phyloP scores from a whole-genome alignment of 1,284 basidiomycete species.

The Sphagnurus paluster region DNA sequence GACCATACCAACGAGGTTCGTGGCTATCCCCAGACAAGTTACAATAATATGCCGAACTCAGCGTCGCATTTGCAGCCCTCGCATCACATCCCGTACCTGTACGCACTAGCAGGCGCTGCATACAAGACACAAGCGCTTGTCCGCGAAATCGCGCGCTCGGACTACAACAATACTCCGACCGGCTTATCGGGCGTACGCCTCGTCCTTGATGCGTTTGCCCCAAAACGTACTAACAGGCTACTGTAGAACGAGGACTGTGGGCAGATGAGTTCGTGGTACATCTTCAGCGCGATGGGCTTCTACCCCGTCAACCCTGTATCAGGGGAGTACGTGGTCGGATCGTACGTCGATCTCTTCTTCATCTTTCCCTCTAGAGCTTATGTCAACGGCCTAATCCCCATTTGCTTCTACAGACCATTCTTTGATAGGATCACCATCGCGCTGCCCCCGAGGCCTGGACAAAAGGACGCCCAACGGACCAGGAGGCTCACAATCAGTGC shows the following conservation, averaged over 20 bases:
- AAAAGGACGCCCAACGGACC: not conserved
- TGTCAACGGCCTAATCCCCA: no score
- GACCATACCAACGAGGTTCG: slow-evolving; percentile 80
- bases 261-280: slow-evolving; percentile 88
- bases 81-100: slow-evolving; percentile 84
- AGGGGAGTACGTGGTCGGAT: slow-evolving; percentile 72
- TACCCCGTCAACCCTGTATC: slow-evolving; percentile 86
- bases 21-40: not conserved
- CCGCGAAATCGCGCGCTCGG: slow-evolving; percentile 56
- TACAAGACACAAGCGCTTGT: slow-evolving; percentile 72
- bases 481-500: slow-evolving; percentile 51
- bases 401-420: slow-evolving; percentile 48
- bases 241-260: slow-evolving; percentile 84
- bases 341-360: slow-evolving; percentile 36
- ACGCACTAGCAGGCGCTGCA: slow-evolving; percentile 68
- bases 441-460: slow-evolving; percentile 39
- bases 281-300: slow-evolving; percentile 81
- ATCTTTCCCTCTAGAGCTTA: not conserved
- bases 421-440: slow-evolving; percentile 63
- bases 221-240: not conserved
- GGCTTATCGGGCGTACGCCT: slow-evolving; percentile 66
- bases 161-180: slow-evolving; percentile 70
- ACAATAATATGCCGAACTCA: not conserved
- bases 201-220: not conserved
- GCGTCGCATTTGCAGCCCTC: slow-evolving; percentile 53